A percentile compares a stretch with the other conserved stretches of the same genome.
Evolutionary conservation across 495 filamentous ascomycete genomes (phyloP).

Genomic region (Penicillium subrubescens): DNA sequence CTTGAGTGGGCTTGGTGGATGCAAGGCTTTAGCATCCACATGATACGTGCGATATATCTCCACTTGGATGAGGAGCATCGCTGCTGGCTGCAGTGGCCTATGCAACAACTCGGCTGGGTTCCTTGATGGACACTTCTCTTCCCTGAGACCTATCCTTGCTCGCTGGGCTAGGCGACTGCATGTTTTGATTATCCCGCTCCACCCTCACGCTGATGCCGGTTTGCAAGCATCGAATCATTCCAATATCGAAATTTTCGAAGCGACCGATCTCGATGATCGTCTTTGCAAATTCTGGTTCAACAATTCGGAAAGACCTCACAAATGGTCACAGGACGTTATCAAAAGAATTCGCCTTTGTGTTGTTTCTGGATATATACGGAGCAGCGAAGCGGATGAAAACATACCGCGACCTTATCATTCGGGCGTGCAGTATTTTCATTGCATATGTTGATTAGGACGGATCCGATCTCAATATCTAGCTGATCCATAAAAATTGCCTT

Average conservation of each 20-base stretch:
- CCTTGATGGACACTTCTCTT: not conserved
- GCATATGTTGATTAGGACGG: no score
- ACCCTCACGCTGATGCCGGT: not conserved
- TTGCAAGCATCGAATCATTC: not conserved
- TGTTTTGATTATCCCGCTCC: not conserved
- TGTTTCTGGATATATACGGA: no score
- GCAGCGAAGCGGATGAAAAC: not conserved
- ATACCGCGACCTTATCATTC: no score
- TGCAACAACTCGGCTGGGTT: slow-evolving; percentile 44
- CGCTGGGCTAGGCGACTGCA: no score
- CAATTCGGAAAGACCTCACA: no score
- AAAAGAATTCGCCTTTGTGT: no score
- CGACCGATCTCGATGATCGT: no score
- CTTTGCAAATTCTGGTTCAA: no score
- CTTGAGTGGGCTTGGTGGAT: slow-evolving; percentile 46
- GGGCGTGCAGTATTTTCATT: no score
- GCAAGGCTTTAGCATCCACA: slow-evolving; percentile 36
- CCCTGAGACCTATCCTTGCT: not conserved
- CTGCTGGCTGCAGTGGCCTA: slow-evolving; percentile 45
- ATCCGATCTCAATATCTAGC: no score
- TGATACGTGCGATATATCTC: slow-evolving; percentile 38
- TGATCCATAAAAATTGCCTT: no score
- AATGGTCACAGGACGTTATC: no score
- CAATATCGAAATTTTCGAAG: not conserved
- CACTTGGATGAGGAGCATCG: slow-evolving; percentile 40